phyloP scores from a whole-genome alignment of 495 filamentous ascomycete species.

The Tuber magnatum region DNA sequence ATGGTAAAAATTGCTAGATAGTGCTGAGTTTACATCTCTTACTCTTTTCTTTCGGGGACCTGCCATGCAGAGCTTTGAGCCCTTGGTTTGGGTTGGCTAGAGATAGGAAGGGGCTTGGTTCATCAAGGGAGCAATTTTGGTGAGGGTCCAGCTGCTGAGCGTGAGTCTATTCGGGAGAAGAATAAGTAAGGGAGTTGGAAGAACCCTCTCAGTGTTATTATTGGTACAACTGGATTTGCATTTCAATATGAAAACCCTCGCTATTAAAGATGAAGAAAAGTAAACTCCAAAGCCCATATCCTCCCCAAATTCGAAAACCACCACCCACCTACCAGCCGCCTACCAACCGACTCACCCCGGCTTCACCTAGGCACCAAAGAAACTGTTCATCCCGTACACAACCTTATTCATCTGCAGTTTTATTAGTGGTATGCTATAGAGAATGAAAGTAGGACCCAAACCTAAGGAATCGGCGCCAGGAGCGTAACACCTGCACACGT shows the following conservation, averaged over 20 bases:
- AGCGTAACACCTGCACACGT: conserved; percentile 44
- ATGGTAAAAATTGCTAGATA: neutral
- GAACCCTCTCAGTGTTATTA: neutral
- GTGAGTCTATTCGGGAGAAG: neutral
- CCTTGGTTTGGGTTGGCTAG: neutral
- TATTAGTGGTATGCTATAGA: neutral
- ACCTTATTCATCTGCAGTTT: neutral
- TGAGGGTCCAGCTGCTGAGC: neutral
- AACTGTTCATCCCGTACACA: neutral
- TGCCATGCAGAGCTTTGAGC: neutral
- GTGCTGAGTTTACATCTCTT: neutral
- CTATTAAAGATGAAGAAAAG: neutral
- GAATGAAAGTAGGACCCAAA: neutral
- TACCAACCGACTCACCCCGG: neutral
- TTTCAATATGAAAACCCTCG: neutral
- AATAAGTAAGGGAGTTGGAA: neutral
- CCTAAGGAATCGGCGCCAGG: conserved; percentile 20
- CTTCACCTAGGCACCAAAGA: neutral
- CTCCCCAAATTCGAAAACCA: neutral
- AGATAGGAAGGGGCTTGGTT: neutral
- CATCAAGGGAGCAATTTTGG: neutral
- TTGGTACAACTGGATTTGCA: neutral
- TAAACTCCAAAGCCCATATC: neutral
- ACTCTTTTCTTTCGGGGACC: neutral
- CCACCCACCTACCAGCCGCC: neutral